Evolutionary conservation across 805 yeast genomes (phyloP).

Genomic region (Candida morakotiae): DNA sequence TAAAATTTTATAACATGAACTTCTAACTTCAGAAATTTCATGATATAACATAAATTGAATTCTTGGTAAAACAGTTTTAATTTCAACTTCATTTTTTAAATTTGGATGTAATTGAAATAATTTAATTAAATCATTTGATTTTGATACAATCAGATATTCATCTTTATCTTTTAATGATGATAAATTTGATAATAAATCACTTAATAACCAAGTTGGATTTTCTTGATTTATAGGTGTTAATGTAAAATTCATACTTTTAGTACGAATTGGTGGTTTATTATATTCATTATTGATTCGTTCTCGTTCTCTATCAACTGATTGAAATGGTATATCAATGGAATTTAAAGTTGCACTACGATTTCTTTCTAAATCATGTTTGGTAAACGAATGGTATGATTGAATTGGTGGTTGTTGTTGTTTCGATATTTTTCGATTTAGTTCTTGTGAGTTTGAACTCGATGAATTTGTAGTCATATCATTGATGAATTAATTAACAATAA

Average conservation of each 20-base stretch:
- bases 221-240: slow-evolving; percentile 4
- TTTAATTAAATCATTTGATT: slow-evolving; percentile 33
- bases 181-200: slow-evolving; percentile 57
- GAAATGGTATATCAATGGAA: slow-evolving; percentile 7
- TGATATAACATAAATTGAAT: slow-evolving; percentile 60
- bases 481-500: too few species aligned
- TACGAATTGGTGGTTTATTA: not conserved
- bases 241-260: not conserved
- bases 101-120: slow-evolving; percentile 42
- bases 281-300: too few species aligned
- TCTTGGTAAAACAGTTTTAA: slow-evolving; percentile 52
- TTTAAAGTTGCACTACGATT: slow-evolving; percentile 7
- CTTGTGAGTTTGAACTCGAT: slow-evolving; percentile 3
- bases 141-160: slow-evolving; percentile 47
- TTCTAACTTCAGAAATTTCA: slow-evolving; percentile 56
- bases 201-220: slow-evolving; percentile 53
- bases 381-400: not conserved
- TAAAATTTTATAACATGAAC: slow-evolving; percentile 73
- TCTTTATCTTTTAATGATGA: slow-evolving; percentile 41
- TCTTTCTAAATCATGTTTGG: slow-evolving; percentile 1
- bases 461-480: slow-evolving; percentile 3
- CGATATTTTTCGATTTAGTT: not conserved
- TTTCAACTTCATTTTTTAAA: slow-evolving; percentile 59
- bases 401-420: not conserved
- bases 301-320: slow-evolving; percentile 5